phyloP scores from a whole-genome alignment of 768 basidiomycete genomes.

The Lyophyllum atratum region DNA sequence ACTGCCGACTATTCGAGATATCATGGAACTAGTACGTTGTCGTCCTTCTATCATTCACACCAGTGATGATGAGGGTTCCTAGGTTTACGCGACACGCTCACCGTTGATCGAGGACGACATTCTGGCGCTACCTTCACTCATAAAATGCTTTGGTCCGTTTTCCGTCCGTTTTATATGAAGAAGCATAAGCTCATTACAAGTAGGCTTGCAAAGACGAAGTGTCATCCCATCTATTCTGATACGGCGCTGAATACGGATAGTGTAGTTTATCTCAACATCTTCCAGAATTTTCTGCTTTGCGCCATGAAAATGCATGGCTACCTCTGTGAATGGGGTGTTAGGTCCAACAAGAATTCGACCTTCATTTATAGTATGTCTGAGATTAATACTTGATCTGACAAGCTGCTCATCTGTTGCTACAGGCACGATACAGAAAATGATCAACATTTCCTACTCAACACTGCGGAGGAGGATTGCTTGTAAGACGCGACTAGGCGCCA shows the following conservation, averaged over 20 bases:
- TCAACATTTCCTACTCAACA: slow-evolving; percentile 55
- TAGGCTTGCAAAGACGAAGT: slow-evolving; percentile 72
- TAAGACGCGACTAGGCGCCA: slow-evolving; percentile 36
- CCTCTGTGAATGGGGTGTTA: slow-evolving; percentile 59
- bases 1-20: slow-evolving; percentile 79
- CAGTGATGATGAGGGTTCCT: not conserved
- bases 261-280: slow-evolving; percentile 78
- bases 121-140: slow-evolving; percentile 65
- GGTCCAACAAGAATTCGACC: slow-evolving; percentile 39
- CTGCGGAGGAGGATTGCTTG: slow-evolving; percentile 47
- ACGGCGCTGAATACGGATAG: slow-evolving; percentile 60
- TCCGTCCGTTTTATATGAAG: not conserved
- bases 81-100: slow-evolving; percentile 67
- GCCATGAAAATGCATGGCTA: slow-evolving; percentile 90
- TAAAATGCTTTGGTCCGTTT: slow-evolving; percentile 74
- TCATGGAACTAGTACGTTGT: slow-evolving; percentile 52
- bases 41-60: not conserved
- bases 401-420: not conserved
- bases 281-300: slow-evolving; percentile 79
- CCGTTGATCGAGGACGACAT: slow-evolving; percentile 64
- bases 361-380: slow-evolving; percentile 57
- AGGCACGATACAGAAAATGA: slow-evolving; percentile 67
- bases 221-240: slow-evolving; percentile 83
- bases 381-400: not conserved
- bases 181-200: not conserved